A percentile compares a stretch with the other conserved stretches of the same genome.
These are phyloP conservation scores for Gossypium arboreum DNA, from an alignment of 345 rosid genomes.

Conservation along the genomic window DNA sequence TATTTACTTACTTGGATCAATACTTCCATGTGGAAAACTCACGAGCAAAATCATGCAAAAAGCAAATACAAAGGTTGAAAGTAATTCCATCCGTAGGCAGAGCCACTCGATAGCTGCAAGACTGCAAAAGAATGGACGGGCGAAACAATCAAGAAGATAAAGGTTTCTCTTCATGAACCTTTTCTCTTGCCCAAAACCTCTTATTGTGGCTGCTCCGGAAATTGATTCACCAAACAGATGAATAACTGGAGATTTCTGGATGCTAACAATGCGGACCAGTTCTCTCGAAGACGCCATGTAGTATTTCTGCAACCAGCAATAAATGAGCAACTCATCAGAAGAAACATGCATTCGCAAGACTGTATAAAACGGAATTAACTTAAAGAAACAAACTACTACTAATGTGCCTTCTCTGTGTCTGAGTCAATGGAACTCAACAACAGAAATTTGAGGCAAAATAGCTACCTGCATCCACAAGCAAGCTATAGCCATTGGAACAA, in stretches of 20 bases:
- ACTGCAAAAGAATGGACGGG: constrained; percentile 97
- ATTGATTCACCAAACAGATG: constrained; percentile 98
- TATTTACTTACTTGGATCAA: constrained; percentile 86
- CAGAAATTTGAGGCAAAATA: constrained; percentile 3
- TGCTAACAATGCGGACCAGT: constrained; percentile 97
- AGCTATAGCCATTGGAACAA: constrained; percentile 92
- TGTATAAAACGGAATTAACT: background rate
- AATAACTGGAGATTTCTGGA: constrained; percentile 95
- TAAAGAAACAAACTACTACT: constrained; percentile 3
- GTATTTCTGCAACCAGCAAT: constrained; percentile 67
- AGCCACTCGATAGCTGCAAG: constrained; percentile 99
- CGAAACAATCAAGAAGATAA: constrained; percentile 96
- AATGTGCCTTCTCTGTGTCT: constrained; percentile 10
- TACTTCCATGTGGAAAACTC: constrained; percentile 92
- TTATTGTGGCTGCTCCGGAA: constrained; percentile 97
- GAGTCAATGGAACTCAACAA: constrained; percentile 5
- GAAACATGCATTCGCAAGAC: background rate
- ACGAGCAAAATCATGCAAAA: constrained; percentile 98
- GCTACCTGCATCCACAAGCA: constrained; percentile 99
- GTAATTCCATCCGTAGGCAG: constrained; percentile 96
- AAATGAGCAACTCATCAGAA: background rate
- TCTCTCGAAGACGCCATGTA: constrained; percentile 99
- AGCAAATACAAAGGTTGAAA: constrained; percentile 92
- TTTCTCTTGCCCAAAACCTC: constrained; percentile 98
- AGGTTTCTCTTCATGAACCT: constrained; percentile 97